These are phyloP conservation scores for Fusarium illudens DNA, from an alignment of 2,329 filamentous ascomycete species.

Conservation along the genomic window DNA sequence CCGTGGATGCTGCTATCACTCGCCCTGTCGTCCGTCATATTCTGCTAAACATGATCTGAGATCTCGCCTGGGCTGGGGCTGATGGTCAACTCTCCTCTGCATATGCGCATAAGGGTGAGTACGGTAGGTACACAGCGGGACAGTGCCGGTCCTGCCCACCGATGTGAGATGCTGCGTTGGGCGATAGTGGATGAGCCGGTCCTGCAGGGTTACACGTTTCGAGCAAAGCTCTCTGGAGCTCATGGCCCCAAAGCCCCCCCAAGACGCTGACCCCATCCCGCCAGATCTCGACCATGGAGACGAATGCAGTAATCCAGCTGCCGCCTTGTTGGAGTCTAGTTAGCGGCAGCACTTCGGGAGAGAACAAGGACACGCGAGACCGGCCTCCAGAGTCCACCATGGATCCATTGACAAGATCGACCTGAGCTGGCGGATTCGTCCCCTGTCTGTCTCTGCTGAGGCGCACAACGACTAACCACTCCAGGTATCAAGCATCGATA, in stretches of 20 bases:
- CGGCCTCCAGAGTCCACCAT: not conserved
- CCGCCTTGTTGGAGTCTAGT: constrained; percentile 13
- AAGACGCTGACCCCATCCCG: constrained; percentile 12
- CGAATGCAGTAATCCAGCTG: constrained; percentile 22
- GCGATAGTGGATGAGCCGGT: constrained; percentile 31
- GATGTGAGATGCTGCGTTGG: constrained; percentile 35
- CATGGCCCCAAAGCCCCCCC: constrained; percentile 19
- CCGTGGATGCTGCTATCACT: constrained; percentile 18
- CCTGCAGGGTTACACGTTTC: constrained; percentile 39
- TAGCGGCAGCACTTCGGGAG: constrained; percentile 21
- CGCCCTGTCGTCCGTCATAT: constrained; percentile 36
- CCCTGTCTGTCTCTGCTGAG: constrained; percentile 14
- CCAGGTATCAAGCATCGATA: constrained; percentile 12
- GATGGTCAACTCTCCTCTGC: constrained; percentile 38
- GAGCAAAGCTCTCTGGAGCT: constrained; percentile 34
- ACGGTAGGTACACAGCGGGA: constrained; percentile 1
- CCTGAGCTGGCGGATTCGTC: constrained; percentile 7
- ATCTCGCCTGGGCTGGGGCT: constrained; percentile 39
- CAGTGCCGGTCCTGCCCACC: constrained; percentile 4
- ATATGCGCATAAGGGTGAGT: constrained; percentile 23
- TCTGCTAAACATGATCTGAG: constrained; percentile 38
- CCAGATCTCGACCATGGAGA: constrained; percentile 19
- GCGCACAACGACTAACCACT: constrained; percentile 23
- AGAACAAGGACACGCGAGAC: constrained; percentile 14
- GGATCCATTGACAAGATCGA: constrained; percentile 1